Percentiles rank a stretch among this genome's conserved stretches.
phyloP scores from a whole-genome alignment of 257 asterid genomes.

The Asclepias syriaca region DNA sequence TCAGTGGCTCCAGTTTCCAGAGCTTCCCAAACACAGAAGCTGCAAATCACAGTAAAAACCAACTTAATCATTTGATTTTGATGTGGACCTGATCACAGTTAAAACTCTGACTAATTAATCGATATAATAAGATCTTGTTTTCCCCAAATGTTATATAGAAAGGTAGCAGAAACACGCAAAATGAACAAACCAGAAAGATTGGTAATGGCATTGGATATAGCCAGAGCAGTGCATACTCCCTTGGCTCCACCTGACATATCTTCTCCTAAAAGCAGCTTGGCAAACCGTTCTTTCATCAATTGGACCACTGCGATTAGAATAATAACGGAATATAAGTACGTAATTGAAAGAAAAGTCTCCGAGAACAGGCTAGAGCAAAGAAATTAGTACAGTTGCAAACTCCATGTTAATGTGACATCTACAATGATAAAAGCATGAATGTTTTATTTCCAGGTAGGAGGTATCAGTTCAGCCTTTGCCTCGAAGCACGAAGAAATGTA shows the following conservation, averaged over 20 bases:
- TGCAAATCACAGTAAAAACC: conserved; percentile 21
- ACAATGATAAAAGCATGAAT: not conserved
- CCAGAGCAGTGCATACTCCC: conserved; percentile 84
- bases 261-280: conserved; percentile 81
- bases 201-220: conserved; percentile 89
- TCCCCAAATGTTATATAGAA: not conserved
- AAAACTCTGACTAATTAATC: not conserved
- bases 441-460: not conserved
- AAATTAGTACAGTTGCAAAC: not conserved
- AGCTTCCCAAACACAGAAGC: conserved; percentile 85
- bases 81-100: not conserved
- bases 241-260: conserved; percentile 98
- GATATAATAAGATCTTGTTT: too few relatives aligned
- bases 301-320: conserved; percentile 47
- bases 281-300: conserved; percentile 77
- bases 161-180: conserved; percentile 9
- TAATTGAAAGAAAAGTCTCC: not conserved
- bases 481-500: not conserved
- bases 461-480: not conserved
- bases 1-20: conserved; percentile 82
- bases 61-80: not conserved
- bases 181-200: conserved; percentile 69
- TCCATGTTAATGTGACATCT: not conserved
- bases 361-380: not conserved
- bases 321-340: not conserved